Evolutionary conservation across 371 early-diverging fungal genomes (phyloP), one percentile per base, ranked within the genome.

Genomic region (Nematocida sp.): DNA sequence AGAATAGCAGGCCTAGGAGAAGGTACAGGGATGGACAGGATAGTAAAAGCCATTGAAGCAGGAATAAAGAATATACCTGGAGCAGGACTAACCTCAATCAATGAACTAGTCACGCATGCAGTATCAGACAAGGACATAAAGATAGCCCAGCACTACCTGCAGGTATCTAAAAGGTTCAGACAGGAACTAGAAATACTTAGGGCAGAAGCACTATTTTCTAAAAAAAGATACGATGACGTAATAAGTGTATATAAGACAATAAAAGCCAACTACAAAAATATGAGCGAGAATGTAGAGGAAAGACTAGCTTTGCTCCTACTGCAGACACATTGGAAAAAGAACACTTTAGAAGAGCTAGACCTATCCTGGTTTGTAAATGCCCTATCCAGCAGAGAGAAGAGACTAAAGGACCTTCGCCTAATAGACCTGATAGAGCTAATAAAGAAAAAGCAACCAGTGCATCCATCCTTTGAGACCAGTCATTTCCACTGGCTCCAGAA

Each of bases 201-300:
- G 19, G 74, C 74, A 1, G 37, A 70, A 25, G 57, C 45, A 34
- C 32, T 70, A 15, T 29, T 43, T 7, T 3, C 7, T 4, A 58
- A 53, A 29, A 70, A 70, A 61, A 60, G 74, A 40, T 70, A 70
- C 25, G 17, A 15, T 4, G 74, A 70, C 25, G 61, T 49, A 38
- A 32, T 23, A 11, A 38, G 27, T 2, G 35, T 70, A 2, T 38
- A 47, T 15, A 7, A 57, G 13, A 48, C 7, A 3, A n/a, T 70
- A 9, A 70, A 70, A 53, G n/a, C 27, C 21, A 17, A 25, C 9
- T 21, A 52, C 3, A 4, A n/a, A 13, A n/a, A 34, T 2, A 27
- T 43, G 37, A 29, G 46, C 21, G 57, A 48, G 37, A 57, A 47
- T 29, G 40, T 47, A 7, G 27, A 75, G 31, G 58, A 57, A 49